Evolutionary conservation across 148 eudicot species (phyloP).

Genomic region (Hydrangea macrophylla): DNA sequence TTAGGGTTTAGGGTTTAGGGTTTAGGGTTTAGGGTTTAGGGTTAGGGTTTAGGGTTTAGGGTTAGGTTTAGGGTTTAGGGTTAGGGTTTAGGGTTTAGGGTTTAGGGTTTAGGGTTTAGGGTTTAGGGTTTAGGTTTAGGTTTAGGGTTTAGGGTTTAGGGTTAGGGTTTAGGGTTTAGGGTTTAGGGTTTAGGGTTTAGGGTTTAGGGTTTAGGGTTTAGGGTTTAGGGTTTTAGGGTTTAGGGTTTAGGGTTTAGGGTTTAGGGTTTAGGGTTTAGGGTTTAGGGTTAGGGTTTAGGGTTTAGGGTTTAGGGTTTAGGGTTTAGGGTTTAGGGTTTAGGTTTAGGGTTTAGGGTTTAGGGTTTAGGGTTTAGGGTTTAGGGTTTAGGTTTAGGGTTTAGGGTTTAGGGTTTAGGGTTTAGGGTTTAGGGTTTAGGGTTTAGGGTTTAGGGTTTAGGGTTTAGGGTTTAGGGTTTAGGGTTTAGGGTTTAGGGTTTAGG

Average conservation of each 20-base stretch:
- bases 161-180: not conserved
- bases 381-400: slow-evolving; percentile 1
- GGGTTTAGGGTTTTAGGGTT: not conserved
- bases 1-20: slow-evolving; percentile 2
- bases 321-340: slow-evolving; percentile 1
- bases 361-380: slow-evolving; percentile 1
- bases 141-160: slow-evolving; percentile 1
- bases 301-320: slow-evolving; percentile 1
- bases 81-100: slow-evolving; percentile 1
- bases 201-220: not conserved
- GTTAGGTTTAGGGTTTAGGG: slow-evolving; percentile 1
- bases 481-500: slow-evolving; percentile 1
- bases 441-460: slow-evolving; percentile 1
- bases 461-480: slow-evolving; percentile 1
- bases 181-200: not conserved
- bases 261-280: not conserved
- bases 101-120: slow-evolving; percentile 1
- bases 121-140: slow-evolving; percentile 1
- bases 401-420: slow-evolving; percentile 1
- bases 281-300: not conserved
- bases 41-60: slow-evolving; percentile 1
- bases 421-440: slow-evolving; percentile 1
- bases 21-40: slow-evolving; percentile 1
- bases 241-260: slow-evolving; percentile 1
- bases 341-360: slow-evolving; percentile 1